A percentile compares a stretch with the other conserved stretches of the same genome.
Evolutionary conservation across 805 yeast species (phyloP).

Genomic region (Kluyveromyces lactis): DNA sequence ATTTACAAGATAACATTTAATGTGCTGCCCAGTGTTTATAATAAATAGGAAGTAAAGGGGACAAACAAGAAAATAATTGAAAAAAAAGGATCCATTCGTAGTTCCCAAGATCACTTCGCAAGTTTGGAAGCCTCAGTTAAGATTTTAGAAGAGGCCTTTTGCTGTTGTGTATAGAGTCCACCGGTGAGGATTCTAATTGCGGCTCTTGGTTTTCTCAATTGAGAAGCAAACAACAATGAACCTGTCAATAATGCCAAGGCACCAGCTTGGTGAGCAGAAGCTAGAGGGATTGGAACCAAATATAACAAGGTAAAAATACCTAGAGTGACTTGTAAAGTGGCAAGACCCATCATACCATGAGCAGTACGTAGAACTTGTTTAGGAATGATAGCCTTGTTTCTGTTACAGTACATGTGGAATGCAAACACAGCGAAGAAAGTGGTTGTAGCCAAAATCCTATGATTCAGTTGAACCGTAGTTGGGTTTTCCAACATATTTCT

Average conservation of each 20-base stretch:
- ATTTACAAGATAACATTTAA: too few relatives aligned
- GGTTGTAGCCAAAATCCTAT: conserved; percentile 74
- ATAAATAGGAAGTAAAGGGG: too few relatives aligned
- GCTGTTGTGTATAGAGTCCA: conserved; percentile 27
- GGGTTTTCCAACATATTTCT: conserved; percentile 93
- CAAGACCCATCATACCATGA: conserved; percentile 75
- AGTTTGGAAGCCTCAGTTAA: conserved; percentile 30
- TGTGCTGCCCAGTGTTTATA: too few relatives aligned
- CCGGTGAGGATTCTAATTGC: conserved; percentile 31
- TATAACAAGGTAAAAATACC: conserved; percentile 84
- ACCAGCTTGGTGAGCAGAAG: conserved; percentile 96
- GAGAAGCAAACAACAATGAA: conserved; percentile 53
- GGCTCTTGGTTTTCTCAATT: conserved; percentile 50
- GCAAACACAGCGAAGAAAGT: conserved; percentile 68
- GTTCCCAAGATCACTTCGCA: too few relatives aligned
- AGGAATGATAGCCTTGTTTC: conserved; percentile 50
- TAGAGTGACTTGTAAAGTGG: conserved; percentile 68
- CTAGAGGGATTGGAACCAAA: conserved; percentile 86
- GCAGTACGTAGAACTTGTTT: conserved; percentile 46
- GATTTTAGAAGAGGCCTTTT: conserved; percentile 26
- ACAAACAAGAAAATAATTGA: too few relatives aligned
- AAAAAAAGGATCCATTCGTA: too few relatives aligned
- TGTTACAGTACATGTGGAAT: conserved; percentile 59
- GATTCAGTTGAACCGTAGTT: conserved; percentile 87
- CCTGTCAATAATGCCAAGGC: conserved; percentile 82